phyloP scores from a whole-genome alignment of 208 protist genomes.

The Entamoeba invadens region DNA sequence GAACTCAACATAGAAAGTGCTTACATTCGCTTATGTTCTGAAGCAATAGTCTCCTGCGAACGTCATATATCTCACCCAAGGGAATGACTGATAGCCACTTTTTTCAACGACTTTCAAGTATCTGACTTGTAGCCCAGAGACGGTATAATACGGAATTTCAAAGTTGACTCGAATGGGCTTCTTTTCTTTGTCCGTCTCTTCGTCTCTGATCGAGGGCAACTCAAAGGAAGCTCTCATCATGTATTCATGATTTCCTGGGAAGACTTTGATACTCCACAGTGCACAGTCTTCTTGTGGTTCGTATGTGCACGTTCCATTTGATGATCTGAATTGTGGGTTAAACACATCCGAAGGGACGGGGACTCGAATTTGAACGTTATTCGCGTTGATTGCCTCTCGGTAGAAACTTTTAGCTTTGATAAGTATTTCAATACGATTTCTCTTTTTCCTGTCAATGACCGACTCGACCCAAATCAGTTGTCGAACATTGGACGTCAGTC shows the following conservation, averaged over 20 bases:
- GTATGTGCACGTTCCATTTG: neutral
- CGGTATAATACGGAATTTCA: neutral
- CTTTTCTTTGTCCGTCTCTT: neutral
- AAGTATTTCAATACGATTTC: neutral
- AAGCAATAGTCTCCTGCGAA: neutral
- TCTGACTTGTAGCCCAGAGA: neutral
- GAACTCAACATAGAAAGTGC: too few relatives aligned
- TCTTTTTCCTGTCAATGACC: neutral
- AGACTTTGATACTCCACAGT: conserved; percentile 55
- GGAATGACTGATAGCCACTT: neutral
- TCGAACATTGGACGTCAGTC: conserved; percentile 40
- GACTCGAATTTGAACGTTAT: conserved; percentile 5
- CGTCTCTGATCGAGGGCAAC: neutral
- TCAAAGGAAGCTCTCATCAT: conserved; percentile 26
- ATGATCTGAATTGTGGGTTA: neutral
- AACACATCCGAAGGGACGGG: conserved; percentile 7
- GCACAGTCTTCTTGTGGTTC: conserved; percentile 18
- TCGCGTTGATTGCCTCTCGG: neutral
- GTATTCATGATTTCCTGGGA: conserved; percentile 45
- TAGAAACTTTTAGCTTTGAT: conserved; percentile 4
- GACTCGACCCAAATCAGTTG: neutral
- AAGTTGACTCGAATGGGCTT: conserved; percentile 1
- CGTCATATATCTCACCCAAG: neutral
- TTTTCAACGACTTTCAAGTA: conserved; percentile 9
- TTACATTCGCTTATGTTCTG: neutral